Conservation (phyloP, 2,329 filamentous ascomycete genomes). For the Monosporascus sp. region DNA sequence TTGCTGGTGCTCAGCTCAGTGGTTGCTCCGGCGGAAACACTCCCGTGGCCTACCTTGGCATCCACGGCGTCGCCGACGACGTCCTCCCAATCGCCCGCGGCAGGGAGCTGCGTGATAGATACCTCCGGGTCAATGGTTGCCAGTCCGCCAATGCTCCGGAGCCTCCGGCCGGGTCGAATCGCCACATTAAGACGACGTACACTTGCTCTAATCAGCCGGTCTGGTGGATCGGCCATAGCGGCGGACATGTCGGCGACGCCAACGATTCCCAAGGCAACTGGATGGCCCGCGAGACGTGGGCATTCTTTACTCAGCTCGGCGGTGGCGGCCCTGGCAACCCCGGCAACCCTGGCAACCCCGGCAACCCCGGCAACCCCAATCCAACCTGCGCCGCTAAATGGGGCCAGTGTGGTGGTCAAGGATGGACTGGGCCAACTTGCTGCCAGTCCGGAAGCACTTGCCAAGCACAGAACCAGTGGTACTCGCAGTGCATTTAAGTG, state of each 20-base stretch:
- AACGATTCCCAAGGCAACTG: constrained; percentile 8
- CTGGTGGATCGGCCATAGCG: constrained; percentile 24
- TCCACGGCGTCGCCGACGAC: constrained; percentile 32
- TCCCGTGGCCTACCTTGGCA: constrained; percentile 33
- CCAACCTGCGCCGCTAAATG: too few relatives aligned
- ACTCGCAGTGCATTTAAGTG: too few relatives aligned
- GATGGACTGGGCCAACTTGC: too few relatives aligned
- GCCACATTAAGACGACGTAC: constrained; percentile 23
- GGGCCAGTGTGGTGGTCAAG: too few relatives aligned
- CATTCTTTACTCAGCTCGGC: constrained; percentile 13
- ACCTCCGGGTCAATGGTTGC: constrained; percentile 33
- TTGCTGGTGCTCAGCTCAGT: constrained; percentile 27
- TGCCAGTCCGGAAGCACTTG: too few relatives aligned
- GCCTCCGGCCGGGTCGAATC: constrained; percentile 10
- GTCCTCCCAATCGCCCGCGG: constrained; percentile 30
- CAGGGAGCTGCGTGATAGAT: constrained; percentile 31
- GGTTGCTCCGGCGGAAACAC: constrained; percentile 31
- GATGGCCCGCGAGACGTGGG: constrained; percentile 12
- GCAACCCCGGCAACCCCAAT: too few relatives aligned
- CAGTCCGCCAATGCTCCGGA: constrained; percentile 16
- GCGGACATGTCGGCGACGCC: constrained; percentile 19
- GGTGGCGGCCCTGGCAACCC: too few relatives aligned
- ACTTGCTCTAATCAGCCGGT: constrained; percentile 19
- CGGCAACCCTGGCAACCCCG: too few relatives aligned
- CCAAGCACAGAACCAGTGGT: too few relatives aligned